Conservation (phyloP, 352 stramenopile species). For the Pythium vanterpoolii region DNA sequence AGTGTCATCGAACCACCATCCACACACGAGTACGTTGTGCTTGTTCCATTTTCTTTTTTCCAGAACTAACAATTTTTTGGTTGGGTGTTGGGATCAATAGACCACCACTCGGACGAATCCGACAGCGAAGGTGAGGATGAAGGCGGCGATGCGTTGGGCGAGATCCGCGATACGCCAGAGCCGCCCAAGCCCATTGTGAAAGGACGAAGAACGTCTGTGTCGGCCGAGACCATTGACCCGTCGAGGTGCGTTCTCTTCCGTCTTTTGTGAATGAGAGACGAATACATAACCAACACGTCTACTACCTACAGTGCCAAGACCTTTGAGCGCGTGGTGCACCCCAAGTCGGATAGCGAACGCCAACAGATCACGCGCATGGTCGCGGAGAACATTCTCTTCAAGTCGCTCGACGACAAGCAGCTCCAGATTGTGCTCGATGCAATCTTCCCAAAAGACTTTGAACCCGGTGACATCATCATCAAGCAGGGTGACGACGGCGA, state of each 20-base stretch:
- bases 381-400: slow-evolving; percentile 88
- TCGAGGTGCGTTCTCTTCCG: slow-evolving; percentile 37
- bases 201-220: slow-evolving; percentile 86
- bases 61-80: not conserved
- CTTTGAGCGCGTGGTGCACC: slow-evolving; percentile 80
- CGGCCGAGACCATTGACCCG: slow-evolving; percentile 83
- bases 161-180: slow-evolving; percentile 66
- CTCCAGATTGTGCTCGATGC: slow-evolving; percentile 82
- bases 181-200: slow-evolving; percentile 70
- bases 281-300: not conserved
- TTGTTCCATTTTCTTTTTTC: not conserved
- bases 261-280: not conserved
- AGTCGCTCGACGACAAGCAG: slow-evolving; percentile 87
- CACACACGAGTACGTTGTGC: slow-evolving; percentile 24
- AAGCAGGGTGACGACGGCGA: slow-evolving; percentile 90
- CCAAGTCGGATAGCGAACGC: slow-evolving; percentile 79
- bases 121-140: slow-evolving; percentile 88
- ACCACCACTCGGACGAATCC: slow-evolving; percentile 82
- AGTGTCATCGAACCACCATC: slow-evolving; percentile 20
- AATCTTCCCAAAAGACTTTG: slow-evolving; percentile 86
- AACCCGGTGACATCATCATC: slow-evolving; percentile 78
- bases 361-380: slow-evolving; percentile 80
- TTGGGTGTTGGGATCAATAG: slow-evolving; percentile 5
- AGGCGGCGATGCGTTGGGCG: slow-evolving; percentile 61
- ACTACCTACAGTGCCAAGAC: slow-evolving; percentile 53